Evolutionary conservation across 2,329 filamentous ascomycete genomes (phyloP).

Genomic region (Juglanconis oblonga): DNA sequence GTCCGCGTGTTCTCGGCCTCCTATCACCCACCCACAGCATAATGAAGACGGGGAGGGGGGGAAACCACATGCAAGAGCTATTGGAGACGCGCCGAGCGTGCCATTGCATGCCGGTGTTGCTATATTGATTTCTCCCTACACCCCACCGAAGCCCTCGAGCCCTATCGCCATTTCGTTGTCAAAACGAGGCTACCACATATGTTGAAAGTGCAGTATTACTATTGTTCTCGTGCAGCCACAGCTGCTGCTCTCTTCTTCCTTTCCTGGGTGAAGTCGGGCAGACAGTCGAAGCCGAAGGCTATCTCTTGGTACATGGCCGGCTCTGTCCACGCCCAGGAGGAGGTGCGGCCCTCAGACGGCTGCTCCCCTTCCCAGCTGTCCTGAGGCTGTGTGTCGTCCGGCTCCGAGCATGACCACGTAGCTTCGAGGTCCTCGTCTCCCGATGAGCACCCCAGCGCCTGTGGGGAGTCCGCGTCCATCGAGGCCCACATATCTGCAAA

Average conservation of each 20-base stretch:
- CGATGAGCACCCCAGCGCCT: not conserved
- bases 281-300: slow-evolving; percentile 1
- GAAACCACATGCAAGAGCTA: no score
- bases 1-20: no score
- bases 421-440: not conserved
- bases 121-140: no score
- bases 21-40: no score
- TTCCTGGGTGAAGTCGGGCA: slow-evolving; percentile 16
- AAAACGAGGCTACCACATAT: not conserved
- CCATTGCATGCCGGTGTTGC: no score
- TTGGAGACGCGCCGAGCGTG: no score
- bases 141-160: not conserved
- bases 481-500: not conserved
- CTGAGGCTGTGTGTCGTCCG: slow-evolving; percentile 1
- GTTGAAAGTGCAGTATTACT: not conserved
- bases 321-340: slow-evolving; percentile 2
- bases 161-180: not conserved
- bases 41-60: no score
- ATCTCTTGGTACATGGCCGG: slow-evolving; percentile 6
- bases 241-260: not conserved
- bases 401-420: not conserved
- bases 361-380: not conserved
- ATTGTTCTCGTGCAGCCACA: not conserved
- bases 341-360: not conserved
- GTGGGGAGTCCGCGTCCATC: not conserved